Base-by-base conservation (phyloP, 768 basidiomycete species). In the Amanita muscaria region DNA sequence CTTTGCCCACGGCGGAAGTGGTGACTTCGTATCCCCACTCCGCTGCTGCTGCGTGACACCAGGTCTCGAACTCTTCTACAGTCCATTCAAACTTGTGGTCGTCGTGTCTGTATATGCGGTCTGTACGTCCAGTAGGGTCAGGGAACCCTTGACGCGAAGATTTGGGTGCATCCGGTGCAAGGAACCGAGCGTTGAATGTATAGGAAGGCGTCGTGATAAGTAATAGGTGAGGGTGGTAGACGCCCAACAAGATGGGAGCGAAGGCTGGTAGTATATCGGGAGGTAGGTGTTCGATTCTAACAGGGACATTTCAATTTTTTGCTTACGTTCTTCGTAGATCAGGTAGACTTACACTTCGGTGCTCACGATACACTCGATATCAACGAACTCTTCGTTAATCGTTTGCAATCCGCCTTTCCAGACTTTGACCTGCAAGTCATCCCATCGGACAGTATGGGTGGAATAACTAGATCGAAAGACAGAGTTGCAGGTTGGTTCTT, bases 81-180 rank as follows among this genome's bases (percentile, higher is more conserved):
- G 88, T 91, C 84, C 86, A 93, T 59, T 94, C 90, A 50, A 92
- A 89, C 53, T 90, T 84, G 61, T 94, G 90, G 51, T 92, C 90
- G 18, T 62, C 47, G 56, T 93, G 88, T 16, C 90, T 71, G 65
- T 91, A 92, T 22, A 84, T 60, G 1, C 89, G 76, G 37, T 72
- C 56, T 0, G 88, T 91, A 14, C 84, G 75, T 11, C 70, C 66
- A 0, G 88, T 91, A 2, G 91, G 88, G 60, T 93, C 90, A 0
- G 60, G 68, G 56, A 60, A 79, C 1, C 84, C 88, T 18, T 61
- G 55, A 11, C 73, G 70, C 5, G 68, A 66, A 4, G 67, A 62
- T 29, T 67, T 58, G 4, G 63, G 62, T 0, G 62, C 59, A 29
- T 63, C 67, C 0, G 83, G 84, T 1, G 76, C 58, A 0, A 77